Base-by-base conservation (phyloP, 2,329 filamentous ascomycete genomes). In the Ascomycota sp. region DNA sequence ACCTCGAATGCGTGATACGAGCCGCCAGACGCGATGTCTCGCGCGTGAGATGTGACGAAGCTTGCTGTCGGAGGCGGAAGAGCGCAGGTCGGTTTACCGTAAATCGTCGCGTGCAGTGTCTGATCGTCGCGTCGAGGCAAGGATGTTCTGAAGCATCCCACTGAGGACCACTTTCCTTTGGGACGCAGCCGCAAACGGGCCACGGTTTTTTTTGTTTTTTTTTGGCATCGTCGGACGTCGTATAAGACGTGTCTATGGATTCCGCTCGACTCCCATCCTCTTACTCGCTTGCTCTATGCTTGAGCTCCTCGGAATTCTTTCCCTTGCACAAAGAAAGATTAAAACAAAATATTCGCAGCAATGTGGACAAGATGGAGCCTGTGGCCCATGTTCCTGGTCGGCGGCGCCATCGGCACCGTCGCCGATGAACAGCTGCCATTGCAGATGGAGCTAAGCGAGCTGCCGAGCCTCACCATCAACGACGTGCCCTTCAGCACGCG, bases 401-500 rank as follows among this genome's bases (percentile, higher is more conserved):
- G 27, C 9, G 11, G 9, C 3, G 27, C 27, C 8, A 9, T 27
- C 27, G 27, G 2, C 11, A 6, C 27, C 9, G 6, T 11, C 8
- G 27, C 6, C 27, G 27, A 11, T 9, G 9, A 27, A 11, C 27
- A 9, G 9, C 24, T 7, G 4, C 8, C 8, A 2, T 25, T 26
- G 9, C 31, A 26, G 31, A 25, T 12, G 11, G 31, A 25, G 9
- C 25, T 32, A 21, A 21, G 16, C 9, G 24, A 11, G 13, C 24
- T 12, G 31, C 24, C 31, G 9, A 10, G 24, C 24, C 10, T 27
- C 24, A 32, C 31, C 9, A 27, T 27, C 30, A 31, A 37, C 24
- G 38, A 37, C 24, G 49, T 63, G 27, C 44, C 56, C 2, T 50
- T 50, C 36, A 43, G 44, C 27, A 59, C 53, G 7, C 51, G 62